phyloP scores from a whole-genome alignment of 768 basidiomycete species.

The Chlorophyllum brunneum region DNA sequence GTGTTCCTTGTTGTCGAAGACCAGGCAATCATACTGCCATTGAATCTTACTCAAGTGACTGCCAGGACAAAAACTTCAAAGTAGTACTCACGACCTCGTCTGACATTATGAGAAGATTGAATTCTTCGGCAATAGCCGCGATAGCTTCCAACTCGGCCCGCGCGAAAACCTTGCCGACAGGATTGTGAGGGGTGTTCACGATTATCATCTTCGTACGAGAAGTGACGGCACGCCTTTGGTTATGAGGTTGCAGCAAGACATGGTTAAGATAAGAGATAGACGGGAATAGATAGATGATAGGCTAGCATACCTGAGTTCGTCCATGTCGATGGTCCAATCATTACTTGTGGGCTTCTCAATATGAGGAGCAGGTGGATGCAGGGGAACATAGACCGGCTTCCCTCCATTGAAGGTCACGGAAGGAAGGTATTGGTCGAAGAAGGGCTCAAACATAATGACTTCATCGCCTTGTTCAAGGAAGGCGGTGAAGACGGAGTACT shows the following conservation, averaged over 20 bases:
- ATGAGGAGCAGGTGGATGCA: slow-evolving; percentile 73
- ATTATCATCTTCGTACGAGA: slow-evolving; percentile 92
- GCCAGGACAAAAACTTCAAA: background rate
- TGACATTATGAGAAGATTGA: slow-evolving; percentile 87
- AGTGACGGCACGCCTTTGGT: slow-evolving; percentile 80
- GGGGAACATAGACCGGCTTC: slow-evolving; percentile 88
- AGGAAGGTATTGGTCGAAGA: slow-evolving; percentile 94
- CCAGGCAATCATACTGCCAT: slow-evolving; percentile 84
- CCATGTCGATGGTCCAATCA: slow-evolving; percentile 90
- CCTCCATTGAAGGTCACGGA: slow-evolving; percentile 94
- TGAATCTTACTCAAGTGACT: slow-evolving; percentile 7
- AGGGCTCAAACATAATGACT: slow-evolving; percentile 98
- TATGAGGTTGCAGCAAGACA: background rate
- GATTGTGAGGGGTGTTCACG: slow-evolving; percentile 96
- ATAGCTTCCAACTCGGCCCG: slow-evolving; percentile 79
- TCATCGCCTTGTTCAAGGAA: slow-evolving; percentile 93
- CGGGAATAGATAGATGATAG: slow-evolving; percentile 15
- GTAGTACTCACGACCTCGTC: slow-evolving; percentile 85
- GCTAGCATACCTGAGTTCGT: slow-evolving; percentile 67
- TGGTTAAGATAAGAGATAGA: background rate
- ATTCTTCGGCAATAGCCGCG: slow-evolving; percentile 84
- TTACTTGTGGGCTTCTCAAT: slow-evolving; percentile 49
- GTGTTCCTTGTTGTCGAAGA: slow-evolving; percentile 86
- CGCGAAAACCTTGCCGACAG: slow-evolving; percentile 96
- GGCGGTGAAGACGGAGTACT: slow-evolving; percentile 90